Base-by-base conservation (phyloP, 2,329 filamentous ascomycete species). In the Fusarium buharicum region DNA sequence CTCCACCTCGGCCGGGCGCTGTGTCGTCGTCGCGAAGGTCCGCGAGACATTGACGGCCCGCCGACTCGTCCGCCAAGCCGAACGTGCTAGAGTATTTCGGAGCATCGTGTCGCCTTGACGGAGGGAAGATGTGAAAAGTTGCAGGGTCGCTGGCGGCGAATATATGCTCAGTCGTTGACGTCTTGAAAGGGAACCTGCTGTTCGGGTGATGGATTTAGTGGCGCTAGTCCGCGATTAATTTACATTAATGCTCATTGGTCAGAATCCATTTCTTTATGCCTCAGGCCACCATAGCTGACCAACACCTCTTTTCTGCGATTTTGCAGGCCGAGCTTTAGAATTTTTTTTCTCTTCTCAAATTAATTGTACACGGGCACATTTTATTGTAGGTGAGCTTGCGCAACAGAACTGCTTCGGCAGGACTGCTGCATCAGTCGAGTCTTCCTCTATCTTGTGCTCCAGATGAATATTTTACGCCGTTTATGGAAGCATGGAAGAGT, bases 1-100 rank as follows among this genome's bases (percentile, higher is more conserved):
- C 86, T 97, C 93, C 75, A 99, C 93, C 84, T 98, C 93, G 71
- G 93, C 94, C 72, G 86, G 86, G 78, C 92, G 87, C 79, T 85
- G 86, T 74, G 86, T 80, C 70, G 91, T 93, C 73, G 89, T 90
- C 79, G 90, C 86, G 83, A 99, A 97, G 73, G 90, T 82, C 81
- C 93, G 88, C 77, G 87, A 84, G 79, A 86, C 86, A 76, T 78
- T 80, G 77, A 79, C 80, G 74, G 80, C 80, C 74, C 81, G 83
- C 76, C 82, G 82, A 79, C 84, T 80, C 72, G 83, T 83, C 84
- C 86, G 85, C 83, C 85, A 85, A 80, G 86, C 83, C 82, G 86
- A 87, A 81, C 86, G 86, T 79, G 85, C 84, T 77, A 89, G 79
- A 79, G 84, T 81, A 76, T 87, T 84, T 83, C 86, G 85, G 79